Percentiles rank a stretch among this genome's conserved stretches.
Evolutionary conservation across 1,284 basidiomycete genomes (phyloP).

Genomic region (Hypsizygus ulmarius): DNA sequence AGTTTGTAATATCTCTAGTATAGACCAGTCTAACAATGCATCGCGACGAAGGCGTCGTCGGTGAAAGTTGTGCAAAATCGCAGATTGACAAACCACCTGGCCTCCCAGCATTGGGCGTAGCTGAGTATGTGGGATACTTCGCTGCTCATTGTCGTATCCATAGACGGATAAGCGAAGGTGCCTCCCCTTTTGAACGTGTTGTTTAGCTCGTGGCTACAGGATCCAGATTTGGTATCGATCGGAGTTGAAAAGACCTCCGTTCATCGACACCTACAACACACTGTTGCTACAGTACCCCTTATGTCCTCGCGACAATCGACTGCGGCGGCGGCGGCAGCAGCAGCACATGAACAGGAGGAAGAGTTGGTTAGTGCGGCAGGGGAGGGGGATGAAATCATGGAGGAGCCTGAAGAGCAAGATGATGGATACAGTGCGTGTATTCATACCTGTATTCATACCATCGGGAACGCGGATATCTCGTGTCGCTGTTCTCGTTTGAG

Average conservation of each 20-base stretch:
- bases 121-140: too few species aligned
- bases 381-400: constrained; percentile 68
- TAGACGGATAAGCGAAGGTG: not conserved
- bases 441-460: too few species aligned
- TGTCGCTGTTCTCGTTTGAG: constrained; percentile 4
- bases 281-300: constrained; percentile 16
- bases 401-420: constrained; percentile 63
- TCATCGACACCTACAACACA: constrained; percentile 22
- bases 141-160: constrained; percentile 2
- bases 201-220: not conserved
- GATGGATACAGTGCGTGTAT: constrained; percentile 65
- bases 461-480: constrained; percentile 14
- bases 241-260: constrained; percentile 35
- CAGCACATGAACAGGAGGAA: constrained; percentile 49
- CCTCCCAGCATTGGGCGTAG: too few species aligned
- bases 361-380: constrained; percentile 48
- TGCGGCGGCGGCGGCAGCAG: constrained; percentile 41
- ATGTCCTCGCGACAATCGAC: constrained; percentile 48
- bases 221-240: constrained; percentile 26
- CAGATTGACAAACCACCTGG: too few species aligned
- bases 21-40: too few species aligned
- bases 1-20: too few species aligned
- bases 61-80: too few species aligned
- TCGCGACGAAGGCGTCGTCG: too few species aligned
- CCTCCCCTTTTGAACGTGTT: not conserved